A percentile compares a stretch with the other conserved stretches of the same genome.
Evolutionary conservation across 139 green algal species (phyloP).

Genomic region (Coccomyxa sp.): DNA sequence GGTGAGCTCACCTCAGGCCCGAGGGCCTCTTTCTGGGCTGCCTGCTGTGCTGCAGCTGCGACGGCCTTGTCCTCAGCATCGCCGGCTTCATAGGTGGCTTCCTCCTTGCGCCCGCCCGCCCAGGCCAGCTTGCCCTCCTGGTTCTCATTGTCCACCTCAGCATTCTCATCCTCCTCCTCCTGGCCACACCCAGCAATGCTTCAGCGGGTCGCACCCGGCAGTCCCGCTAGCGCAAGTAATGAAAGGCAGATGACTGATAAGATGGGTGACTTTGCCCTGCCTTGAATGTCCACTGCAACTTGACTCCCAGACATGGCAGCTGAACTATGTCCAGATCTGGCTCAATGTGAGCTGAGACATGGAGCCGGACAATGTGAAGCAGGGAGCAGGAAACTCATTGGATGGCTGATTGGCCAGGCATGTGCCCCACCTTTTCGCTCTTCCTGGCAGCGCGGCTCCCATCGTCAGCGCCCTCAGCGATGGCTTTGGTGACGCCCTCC

Average conservation of each 20-base stretch:
- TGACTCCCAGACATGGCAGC: no score
- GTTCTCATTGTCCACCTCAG: conserved; percentile 65
- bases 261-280: no score
- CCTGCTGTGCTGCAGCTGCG: conserved; percentile 16
- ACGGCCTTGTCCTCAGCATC: conserved; percentile 74
- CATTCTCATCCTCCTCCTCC: conserved; percentile 69
- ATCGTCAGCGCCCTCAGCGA: conserved; percentile 6
- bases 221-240: no score
- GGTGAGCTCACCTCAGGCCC: not conserved
- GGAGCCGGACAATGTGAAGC: no score
- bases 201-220: no score
- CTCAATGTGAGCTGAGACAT: no score
- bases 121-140: conserved; percentile 65
- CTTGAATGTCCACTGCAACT: no score
- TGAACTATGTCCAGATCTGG: no score
- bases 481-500: conserved; percentile 24
- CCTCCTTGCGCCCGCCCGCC: conserved; percentile 54
- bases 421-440: conserved; percentile 19
- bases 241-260: no score
- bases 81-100: conserved; percentile 64
- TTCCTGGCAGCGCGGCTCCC: conserved; percentile 12
- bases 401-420: not conserved
- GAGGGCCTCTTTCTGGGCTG: not conserved
- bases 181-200: conserved; percentile 13
- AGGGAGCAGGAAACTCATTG: not conserved